Conservation (phyloP, 352 stramenopile species). For the Globisporangium lucens region DNA sequence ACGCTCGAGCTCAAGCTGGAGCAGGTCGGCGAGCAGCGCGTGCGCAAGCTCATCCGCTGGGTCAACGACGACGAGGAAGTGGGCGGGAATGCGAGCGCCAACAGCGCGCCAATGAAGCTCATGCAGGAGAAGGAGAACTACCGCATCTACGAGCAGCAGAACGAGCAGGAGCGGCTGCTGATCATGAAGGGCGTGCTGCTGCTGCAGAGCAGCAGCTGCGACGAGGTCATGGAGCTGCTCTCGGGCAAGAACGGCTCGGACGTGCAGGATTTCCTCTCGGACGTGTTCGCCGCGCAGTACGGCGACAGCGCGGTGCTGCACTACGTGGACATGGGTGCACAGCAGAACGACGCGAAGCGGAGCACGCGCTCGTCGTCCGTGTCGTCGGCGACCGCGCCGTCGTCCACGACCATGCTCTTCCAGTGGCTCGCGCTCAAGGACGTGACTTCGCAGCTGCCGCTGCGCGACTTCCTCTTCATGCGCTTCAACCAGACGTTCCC, state of each 20-base stretch:
- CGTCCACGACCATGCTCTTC: constrained; percentile 34
- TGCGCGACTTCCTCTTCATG: constrained; percentile 82
- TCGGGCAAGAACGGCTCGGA: constrained; percentile 38
- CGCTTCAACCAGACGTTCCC: constrained; percentile 65
- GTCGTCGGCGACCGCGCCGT: constrained; percentile 13
- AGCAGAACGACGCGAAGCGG: not conserved
- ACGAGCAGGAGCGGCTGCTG: constrained; percentile 45
- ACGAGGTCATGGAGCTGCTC: constrained; percentile 67
- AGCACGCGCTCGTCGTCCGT: constrained; percentile 6
- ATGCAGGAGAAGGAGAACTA: constrained; percentile 80
- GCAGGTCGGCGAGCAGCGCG: constrained; percentile 40
- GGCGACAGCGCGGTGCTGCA: constrained; percentile 54
- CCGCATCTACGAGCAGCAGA: constrained; percentile 66
- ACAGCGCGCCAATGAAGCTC: constrained; percentile 19
- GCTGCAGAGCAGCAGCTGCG: constrained; percentile 62
- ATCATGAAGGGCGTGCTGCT: constrained; percentile 71
- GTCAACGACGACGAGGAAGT: constrained; percentile 57
- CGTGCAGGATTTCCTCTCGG: constrained; percentile 48
- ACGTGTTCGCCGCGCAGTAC: constrained; percentile 56
- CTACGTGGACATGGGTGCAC: constrained; percentile 36
- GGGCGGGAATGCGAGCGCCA: not conserved
- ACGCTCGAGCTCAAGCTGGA: constrained; percentile 42
- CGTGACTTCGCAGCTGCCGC: constrained; percentile 39
- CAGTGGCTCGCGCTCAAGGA: constrained; percentile 80
- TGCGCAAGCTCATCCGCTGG: constrained; percentile 62